Percentiles rank a stretch among this genome's conserved stretches.
Conservation (phyloP, 805 yeast genomes). For the Candida methanosorbosa region DNA sequence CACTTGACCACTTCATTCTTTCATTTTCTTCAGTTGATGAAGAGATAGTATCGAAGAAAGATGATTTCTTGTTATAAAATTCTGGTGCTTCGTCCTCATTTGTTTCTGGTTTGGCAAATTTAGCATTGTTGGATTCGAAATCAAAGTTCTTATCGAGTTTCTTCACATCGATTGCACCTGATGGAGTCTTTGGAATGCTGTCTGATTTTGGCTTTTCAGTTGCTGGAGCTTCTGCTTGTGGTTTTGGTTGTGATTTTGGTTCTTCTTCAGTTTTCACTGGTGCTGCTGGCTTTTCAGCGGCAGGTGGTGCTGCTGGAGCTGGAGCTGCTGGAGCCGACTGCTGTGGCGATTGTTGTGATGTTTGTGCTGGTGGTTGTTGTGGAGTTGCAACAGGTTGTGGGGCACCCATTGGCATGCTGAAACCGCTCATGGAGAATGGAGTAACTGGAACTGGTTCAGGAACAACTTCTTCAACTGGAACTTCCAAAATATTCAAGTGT, state of each 20-base stretch:
- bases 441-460: constrained; percentile 36
- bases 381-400: not conserved
- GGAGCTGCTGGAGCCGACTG: constrained; percentile 11
- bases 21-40: constrained; percentile 47
- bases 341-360: constrained; percentile 12
- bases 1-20: constrained; percentile 61
- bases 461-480: constrained; percentile 52
- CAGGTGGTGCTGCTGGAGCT: constrained; percentile 8
- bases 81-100: constrained; percentile 24
- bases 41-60: constrained; percentile 84
- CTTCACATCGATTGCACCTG: constrained; percentile 21
- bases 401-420: constrained; percentile 11
- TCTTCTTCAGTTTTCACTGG: not conserved
- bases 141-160: constrained; percentile 60
- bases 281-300: constrained; percentile 1
- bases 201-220: constrained; percentile 2
- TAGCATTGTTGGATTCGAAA: constrained; percentile 66
- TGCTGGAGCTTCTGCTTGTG: constrained; percentile 6
- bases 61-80: constrained; percentile 69
- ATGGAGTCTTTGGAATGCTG: too few species aligned
- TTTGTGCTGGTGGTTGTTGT: constrained; percentile 9
- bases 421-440: constrained; percentile 1
- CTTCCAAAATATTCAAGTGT: constrained; percentile 78
- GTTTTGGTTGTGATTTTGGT: constrained; percentile 8
- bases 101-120: constrained; percentile 46